Percentiles rank a stretch among this genome's conserved stretches.
These are phyloP conservation scores for Pyrenopolyporus hunteri DNA, from an alignment of 495 filamentous ascomycete species.

Conservation along the genomic window DNA sequence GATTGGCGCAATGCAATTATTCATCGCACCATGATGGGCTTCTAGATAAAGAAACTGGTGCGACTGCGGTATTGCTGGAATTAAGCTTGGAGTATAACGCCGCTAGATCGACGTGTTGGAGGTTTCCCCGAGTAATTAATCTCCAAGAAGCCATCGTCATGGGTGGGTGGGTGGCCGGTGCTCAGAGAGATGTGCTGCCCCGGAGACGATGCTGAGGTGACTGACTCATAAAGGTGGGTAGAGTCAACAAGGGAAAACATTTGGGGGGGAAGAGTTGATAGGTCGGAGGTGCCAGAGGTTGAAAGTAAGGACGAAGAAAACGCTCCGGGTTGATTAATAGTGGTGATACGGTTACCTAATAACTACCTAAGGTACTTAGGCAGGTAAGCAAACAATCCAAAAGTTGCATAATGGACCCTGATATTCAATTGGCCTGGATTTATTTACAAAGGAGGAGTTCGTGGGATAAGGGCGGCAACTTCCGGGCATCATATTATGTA, in stretches of 20 bases:
- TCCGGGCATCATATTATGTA: constrained; percentile 14
- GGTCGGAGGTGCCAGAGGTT: not conserved
- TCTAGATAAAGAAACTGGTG: constrained; percentile 15
- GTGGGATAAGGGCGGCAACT: constrained; percentile 5
- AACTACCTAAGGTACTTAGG: constrained; percentile 1
- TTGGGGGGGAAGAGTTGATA: constrained; percentile 11
- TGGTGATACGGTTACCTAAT: not conserved
- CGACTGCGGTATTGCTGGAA: constrained; percentile 8
- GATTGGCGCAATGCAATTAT: constrained; percentile 15
- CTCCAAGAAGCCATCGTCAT: constrained; percentile 12
- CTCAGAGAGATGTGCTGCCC: constrained; percentile 10
- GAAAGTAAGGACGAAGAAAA: constrained; percentile 4
- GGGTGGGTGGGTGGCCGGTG: not conserved
- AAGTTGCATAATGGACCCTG: constrained; percentile 19
- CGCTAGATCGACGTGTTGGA: not conserved
- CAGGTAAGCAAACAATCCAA: constrained; percentile 30
- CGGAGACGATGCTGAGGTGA: constrained; percentile 11
- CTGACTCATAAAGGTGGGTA: constrained; percentile 27
- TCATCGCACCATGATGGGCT: constrained; percentile 17
- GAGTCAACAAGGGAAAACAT: constrained; percentile 2
- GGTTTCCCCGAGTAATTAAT: not conserved
- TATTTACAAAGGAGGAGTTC: not conserved
- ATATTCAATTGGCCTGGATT: not conserved
- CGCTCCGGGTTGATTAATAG: constrained; percentile 18
- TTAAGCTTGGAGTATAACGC: constrained; percentile 1